phyloP scores from a whole-genome alignment of 2,329 filamentous ascomycete species.

The Colletotrichum sp. region DNA sequence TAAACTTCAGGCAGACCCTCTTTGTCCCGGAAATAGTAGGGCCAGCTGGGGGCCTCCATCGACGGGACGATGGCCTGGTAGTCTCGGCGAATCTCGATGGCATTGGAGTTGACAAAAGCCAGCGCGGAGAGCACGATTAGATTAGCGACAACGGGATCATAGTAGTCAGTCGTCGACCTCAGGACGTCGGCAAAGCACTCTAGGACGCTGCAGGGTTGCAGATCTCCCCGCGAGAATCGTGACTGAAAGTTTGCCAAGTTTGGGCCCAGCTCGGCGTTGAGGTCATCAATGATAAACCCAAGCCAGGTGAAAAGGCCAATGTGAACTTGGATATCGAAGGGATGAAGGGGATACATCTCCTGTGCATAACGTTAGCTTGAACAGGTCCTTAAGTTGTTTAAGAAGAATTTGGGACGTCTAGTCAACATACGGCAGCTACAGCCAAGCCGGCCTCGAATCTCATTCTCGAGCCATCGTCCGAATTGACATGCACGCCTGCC shows the following conservation, averaged over 20 bases:
- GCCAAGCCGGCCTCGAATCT: constrained; percentile 2
- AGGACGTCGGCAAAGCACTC: constrained; percentile 27
- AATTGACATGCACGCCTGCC: neutral
- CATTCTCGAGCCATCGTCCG: constrained; percentile 2
- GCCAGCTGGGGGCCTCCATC: constrained; percentile 25
- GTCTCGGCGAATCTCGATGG: constrained; percentile 25
- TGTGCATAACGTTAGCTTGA: neutral
- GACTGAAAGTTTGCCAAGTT: constrained; percentile 28
- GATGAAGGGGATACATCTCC: constrained; percentile 23
- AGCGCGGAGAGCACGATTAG: constrained; percentile 30
- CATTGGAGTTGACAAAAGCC: constrained; percentile 32
- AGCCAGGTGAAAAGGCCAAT: constrained; percentile 35
- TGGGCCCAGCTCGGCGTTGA: constrained; percentile 18
- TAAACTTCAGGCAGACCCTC: constrained; percentile 30
- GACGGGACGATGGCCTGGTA: constrained; percentile 24
- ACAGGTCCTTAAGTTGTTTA: too few relatives aligned
- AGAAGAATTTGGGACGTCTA: too few relatives aligned
- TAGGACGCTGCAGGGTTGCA: constrained; percentile 23
- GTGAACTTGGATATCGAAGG: constrained; percentile 31
- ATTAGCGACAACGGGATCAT: constrained; percentile 29
- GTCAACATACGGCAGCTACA: neutral
- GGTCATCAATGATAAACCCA: constrained; percentile 33
- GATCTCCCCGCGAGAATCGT: constrained; percentile 24
- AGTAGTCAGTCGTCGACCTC: constrained; percentile 25
- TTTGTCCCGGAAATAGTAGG: constrained; percentile 31